Percentiles rank a stretch among this genome's conserved stretches.
Conservation (phyloP, 495 filamentous ascomycete species). For the Letharia lupina region DNA sequence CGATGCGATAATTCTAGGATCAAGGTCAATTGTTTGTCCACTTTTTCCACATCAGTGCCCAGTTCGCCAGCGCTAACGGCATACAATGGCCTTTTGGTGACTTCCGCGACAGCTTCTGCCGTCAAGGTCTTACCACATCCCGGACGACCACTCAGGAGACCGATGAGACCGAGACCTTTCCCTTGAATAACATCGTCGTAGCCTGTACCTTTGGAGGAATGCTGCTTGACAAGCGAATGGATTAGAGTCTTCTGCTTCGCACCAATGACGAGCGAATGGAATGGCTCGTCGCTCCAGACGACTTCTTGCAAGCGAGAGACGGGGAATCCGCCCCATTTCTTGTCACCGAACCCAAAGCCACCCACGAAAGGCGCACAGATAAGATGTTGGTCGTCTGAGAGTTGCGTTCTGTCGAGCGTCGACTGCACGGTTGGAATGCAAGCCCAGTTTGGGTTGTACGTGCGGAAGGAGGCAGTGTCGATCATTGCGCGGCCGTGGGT, state of each 20-base stretch:
- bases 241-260: conserved; percentile 31
- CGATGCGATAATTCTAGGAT: conserved; percentile 22
- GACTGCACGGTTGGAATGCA: conserved; percentile 19
- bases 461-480: conserved; percentile 13
- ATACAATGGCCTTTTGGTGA: conserved; percentile 24
- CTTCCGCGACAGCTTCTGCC: conserved; percentile 24
- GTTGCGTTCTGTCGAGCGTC: conserved; percentile 9
- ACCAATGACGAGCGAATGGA: conserved; percentile 16
- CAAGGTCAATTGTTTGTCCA: conserved; percentile 20
- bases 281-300: conserved; percentile 14
- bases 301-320: conserved; percentile 16
- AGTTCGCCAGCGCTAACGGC: conserved; percentile 24
- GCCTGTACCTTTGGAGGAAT: conserved; percentile 7
- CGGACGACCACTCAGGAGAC: conserved; percentile 20
- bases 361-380: conserved; percentile 14
- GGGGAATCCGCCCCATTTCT: conserved; percentile 18
- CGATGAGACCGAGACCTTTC: conserved; percentile 25
- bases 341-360: conserved; percentile 17
- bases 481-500: conserved; percentile 18
- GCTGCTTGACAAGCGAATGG: conserved; percentile 31
- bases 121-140: conserved; percentile 29
- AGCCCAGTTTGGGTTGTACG: conserved; percentile 13
- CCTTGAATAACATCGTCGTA: conserved; percentile 25
- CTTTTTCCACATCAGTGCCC: conserved; percentile 20
- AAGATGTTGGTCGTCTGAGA: conserved; percentile 17